Percentiles rank a stretch among this genome's conserved stretches.
Conservation (phyloP, 805 yeast species). For the Debaryomyces maramus region DNA sequence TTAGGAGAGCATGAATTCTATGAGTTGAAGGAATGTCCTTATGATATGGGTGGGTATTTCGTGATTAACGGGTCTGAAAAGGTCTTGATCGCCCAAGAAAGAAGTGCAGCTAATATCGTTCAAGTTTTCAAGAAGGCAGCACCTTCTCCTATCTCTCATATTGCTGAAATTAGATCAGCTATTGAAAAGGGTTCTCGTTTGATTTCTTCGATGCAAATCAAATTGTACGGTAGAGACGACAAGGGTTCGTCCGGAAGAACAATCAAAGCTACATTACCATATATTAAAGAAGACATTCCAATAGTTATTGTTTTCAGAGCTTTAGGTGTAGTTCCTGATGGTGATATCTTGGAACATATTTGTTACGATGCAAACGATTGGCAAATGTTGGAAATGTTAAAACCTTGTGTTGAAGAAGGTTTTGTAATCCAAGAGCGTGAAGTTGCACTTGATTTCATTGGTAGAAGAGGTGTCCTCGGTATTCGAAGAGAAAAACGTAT, state of each 20-base stretch:
- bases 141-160: slow-evolving; percentile 92
- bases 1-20: slow-evolving; percentile 90
- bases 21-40: slow-evolving; percentile 96
- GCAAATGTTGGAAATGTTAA: slow-evolving; percentile 99
- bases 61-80: slow-evolving; percentile 98
- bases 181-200: slow-evolving; percentile 96
- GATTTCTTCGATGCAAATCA: slow-evolving; percentile 91
- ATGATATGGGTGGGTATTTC: slow-evolving; percentile 99
- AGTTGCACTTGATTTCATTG: slow-evolving; percentile 96
- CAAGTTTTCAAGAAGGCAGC: slow-evolving; percentile 98
- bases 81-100: slow-evolving; percentile 97
- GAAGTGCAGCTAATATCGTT: slow-evolving; percentile 97
- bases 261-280: slow-evolving; percentile 93
- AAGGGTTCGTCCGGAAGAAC: slow-evolving; percentile 72
- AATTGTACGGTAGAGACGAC: slow-evolving; percentile 80
- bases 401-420: slow-evolving; percentile 99
- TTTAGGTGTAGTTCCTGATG: slow-evolving; percentile 97
- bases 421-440: slow-evolving; percentile 97
- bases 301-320: slow-evolving; percentile 97
- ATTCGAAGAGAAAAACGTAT: slow-evolving; percentile 97
- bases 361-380: slow-evolving; percentile 97
- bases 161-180: slow-evolving; percentile 96
- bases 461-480: slow-evolving; percentile 97
- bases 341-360: slow-evolving; percentile 96
- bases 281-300: slow-evolving; percentile 95